Evolutionary conservation across 2,329 filamentous ascomycete genomes (phyloP), one percentile per base, ranked within the genome.

Genomic region (Colletotrichum tamarilloi): DNA sequence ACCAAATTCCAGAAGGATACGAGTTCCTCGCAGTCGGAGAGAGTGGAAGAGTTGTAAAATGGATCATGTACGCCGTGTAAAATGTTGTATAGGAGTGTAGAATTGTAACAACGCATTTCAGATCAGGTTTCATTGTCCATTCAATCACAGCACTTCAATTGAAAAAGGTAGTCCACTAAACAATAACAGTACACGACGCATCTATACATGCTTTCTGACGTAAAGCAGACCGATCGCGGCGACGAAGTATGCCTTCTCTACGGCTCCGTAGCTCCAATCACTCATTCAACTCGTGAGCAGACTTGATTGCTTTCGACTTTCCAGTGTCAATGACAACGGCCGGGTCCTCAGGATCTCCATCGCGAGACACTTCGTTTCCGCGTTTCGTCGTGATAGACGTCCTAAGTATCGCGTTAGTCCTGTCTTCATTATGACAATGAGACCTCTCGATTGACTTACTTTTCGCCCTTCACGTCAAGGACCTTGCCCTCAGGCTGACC

Each of bases 401-500:
- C 46, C 83, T 84, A 46, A 62, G 38, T n/a, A 9, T 32, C 11
- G 22, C 42, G 26, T 49, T 42, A 62, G 60, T 4, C 3, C 46
- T 28, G 3, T 1, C 5, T 12, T 19, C 14, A 16, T 14, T 1
- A 42, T 12, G n/a, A 24, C 6, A 14, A 8, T 5, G 5, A 2
- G 3, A 11, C 26, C 9, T 16, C 14, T 12, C 12, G 4, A 8
- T 4, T 19, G 2, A 68, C 82, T 78, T 72, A 86, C 84, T 83
- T 81, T 30, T 84, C 82, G 0, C 76, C 79, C 72, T 85, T 85
- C 56, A 86, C 84, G 16, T 86, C 84, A 3, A 86, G 75, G 1
- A 86, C 84, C 16, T 84, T 85, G 2, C 85, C 85, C 71, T 85
- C 72, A 1, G 85, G 84, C 24, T 85, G 80, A 9, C 84, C 84